Percentiles rank a stretch among this genome's conserved stretches.
These are phyloP conservation scores for Papiliotrema nemorosa DNA, from an alignment of 1,284 basidiomycete genomes.

Conservation along the genomic window DNA sequence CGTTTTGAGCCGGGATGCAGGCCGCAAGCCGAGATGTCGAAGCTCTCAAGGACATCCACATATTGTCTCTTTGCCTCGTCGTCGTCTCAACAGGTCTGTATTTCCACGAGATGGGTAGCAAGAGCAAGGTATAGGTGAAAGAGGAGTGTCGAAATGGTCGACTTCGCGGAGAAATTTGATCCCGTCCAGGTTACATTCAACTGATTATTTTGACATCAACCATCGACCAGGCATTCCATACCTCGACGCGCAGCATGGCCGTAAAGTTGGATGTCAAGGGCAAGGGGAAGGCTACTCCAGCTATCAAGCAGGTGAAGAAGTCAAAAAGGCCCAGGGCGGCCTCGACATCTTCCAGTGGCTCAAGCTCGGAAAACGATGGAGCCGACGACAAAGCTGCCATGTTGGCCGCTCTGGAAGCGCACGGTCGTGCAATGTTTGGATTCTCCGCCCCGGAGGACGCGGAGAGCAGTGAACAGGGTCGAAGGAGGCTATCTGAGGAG, in stretches of 20 bases:
- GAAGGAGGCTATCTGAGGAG: conserved; percentile 16
- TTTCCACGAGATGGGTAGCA: too few species aligned
- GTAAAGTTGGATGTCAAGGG: too few species aligned
- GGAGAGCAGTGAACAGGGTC: conserved; percentile 26
- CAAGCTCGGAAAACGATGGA: neutral
- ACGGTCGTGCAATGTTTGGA: conserved; percentile 43
- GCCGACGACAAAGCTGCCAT: conserved; percentile 30
- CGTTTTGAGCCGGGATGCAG: neutral
- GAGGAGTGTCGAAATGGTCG: too few species aligned
- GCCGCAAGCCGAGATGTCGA: conserved; percentile 18
- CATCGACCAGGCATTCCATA: too few species aligned
- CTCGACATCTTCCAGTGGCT: neutral
- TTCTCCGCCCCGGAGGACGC: conserved; percentile 15
- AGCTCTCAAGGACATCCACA: conserved; percentile 26
- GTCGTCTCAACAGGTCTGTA: neutral
- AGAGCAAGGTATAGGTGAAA: too few species aligned
- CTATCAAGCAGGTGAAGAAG: neutral
- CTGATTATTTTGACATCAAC: too few species aligned
- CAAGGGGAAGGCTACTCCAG: neutral
- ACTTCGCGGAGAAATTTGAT: too few species aligned
- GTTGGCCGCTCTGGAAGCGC: conserved; percentile 47
- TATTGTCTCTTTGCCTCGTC: conserved; percentile 2
- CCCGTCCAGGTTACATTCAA: too few species aligned
- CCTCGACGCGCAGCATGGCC: too few species aligned
- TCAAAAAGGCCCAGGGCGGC: neutral